Evolutionary conservation across 2,329 filamentous ascomycete species (phyloP).

Genomic region (Aspergillus hortae): DNA sequence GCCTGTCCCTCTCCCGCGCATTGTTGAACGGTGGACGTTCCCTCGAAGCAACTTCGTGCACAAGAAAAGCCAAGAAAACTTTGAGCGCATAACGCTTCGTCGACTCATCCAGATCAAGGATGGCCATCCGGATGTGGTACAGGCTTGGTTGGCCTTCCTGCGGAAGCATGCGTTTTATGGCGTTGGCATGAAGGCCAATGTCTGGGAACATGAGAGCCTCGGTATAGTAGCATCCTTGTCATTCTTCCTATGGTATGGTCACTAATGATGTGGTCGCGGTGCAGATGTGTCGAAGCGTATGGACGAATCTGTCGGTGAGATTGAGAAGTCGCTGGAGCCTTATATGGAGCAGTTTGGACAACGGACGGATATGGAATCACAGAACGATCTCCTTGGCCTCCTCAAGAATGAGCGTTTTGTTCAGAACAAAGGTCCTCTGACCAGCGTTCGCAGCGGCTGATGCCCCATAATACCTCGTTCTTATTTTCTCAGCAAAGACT

Average conservation of each 20-base stretch:
- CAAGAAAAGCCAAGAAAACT: constrained; percentile 98
- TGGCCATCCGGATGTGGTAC: constrained; percentile 81
- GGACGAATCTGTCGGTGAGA: constrained; percentile 34
- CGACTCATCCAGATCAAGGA: constrained; percentile 90
- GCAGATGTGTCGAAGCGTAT: constrained; percentile 41
- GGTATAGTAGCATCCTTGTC: constrained; percentile 47
- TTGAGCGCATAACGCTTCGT: constrained; percentile 82
- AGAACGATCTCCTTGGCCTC: constrained; percentile 30
- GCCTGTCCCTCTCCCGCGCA: constrained; percentile 78
- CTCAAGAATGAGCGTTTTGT: constrained; percentile 37
- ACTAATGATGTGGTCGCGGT: constrained; percentile 3
- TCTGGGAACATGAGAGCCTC: constrained; percentile 80
- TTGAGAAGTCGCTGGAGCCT: constrained; percentile 38
- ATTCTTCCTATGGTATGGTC: neutral
- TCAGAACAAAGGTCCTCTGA: constrained; percentile 33
- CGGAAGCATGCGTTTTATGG: constrained; percentile 90
- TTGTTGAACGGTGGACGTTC: constrained; percentile 92
- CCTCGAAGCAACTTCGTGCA: constrained; percentile 84
- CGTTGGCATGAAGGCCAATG: constrained; percentile 98
- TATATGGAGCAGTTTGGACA: constrained; percentile 42
- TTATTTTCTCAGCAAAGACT: too few species aligned
- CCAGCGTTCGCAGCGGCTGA: constrained; percentile 27
- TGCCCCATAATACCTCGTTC: neutral
- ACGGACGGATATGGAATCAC: constrained; percentile 26
- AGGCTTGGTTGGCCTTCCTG: constrained; percentile 88